These are phyloP conservation scores for Rutidosis leptorrhynchoides DNA, from an alignment of 129 eudicot genomes.

Conservation along the genomic window DNA sequence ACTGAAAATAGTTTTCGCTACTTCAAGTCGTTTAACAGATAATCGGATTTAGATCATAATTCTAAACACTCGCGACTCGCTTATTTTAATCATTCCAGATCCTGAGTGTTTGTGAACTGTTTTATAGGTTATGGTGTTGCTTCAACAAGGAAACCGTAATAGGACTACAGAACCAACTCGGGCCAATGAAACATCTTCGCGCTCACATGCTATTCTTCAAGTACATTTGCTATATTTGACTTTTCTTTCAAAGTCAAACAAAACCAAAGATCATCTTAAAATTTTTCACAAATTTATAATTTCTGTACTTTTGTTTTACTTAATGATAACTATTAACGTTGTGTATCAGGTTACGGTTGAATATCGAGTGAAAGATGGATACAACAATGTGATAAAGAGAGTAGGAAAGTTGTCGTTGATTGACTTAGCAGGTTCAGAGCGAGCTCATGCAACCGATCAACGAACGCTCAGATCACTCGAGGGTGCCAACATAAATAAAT, in stretches of 20 bases:
- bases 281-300: neutral
- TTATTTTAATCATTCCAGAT: neutral
- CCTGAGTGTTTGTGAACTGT: neutral
- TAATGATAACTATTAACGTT: too few relatives aligned
- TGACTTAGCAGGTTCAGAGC: constrained; percentile 87
- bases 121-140: constrained; percentile 74
- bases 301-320: neutral
- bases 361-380: constrained; percentile 53
- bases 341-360: constrained; percentile 69
- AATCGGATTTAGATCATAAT: neutral
- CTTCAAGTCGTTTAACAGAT: neutral
- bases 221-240: constrained; percentile 32
- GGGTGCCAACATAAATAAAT: constrained; percentile 80
- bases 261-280: too few relatives aligned
- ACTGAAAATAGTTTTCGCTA: neutral
- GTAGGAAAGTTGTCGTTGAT: constrained; percentile 80
- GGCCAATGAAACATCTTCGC: constrained; percentile 80
- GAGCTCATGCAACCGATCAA: constrained; percentile 88
- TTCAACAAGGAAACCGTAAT: constrained; percentile 79
- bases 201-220: constrained; percentile 92
- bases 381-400: constrained; percentile 44
- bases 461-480: constrained; percentile 84
- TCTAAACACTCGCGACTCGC: neutral
- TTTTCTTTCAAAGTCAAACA: constrained; percentile 9
- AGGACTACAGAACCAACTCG: constrained; percentile 93